Percentiles rank a stretch among this genome's conserved stretches.
These are phyloP conservation scores for Debaryomyces nepalensis DNA, from an alignment of 1,139 yeast species.

Conservation along the genomic window DNA sequence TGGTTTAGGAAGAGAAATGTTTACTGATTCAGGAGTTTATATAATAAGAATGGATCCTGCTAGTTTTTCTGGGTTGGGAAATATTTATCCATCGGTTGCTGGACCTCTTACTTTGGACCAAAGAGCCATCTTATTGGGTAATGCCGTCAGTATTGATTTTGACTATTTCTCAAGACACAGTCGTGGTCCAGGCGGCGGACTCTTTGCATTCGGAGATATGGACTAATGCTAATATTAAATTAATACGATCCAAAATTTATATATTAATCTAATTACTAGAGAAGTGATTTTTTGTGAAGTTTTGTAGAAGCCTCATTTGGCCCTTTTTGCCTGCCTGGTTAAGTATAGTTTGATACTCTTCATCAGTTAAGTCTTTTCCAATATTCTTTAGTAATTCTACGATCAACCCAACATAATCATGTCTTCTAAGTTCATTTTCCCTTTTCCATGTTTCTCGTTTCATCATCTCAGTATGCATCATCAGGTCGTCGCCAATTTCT, in stretches of 20 bases:
- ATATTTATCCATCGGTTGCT: conserved; percentile 43
- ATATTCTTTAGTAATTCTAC: conserved; percentile 51
- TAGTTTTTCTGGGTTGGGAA: conserved; percentile 55
- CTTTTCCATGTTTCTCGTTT: conserved; percentile 45
- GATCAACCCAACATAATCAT: conserved; percentile 59
- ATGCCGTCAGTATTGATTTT: conserved; percentile 90
- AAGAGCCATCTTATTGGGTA: conserved; percentile 82
- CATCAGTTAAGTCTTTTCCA: conserved; percentile 38
- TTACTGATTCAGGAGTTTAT: conserved; percentile 94
- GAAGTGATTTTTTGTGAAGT: conserved; percentile 8
- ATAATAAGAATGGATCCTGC: conserved; percentile 81
- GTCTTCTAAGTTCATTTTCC: conserved; percentile 54
- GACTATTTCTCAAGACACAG: conserved; percentile 94
- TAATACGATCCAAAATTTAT: neutral
- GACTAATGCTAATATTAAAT: conserved; percentile 24
- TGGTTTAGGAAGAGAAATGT: conserved; percentile 88
- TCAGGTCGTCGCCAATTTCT: conserved; percentile 41
- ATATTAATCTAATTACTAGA: neutral
- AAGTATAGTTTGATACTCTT: conserved; percentile 50
- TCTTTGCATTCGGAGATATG: conserved; percentile 42
- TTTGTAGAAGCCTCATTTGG: conserved; percentile 18
- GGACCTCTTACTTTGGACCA: conserved; percentile 71
- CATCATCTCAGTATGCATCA: conserved; percentile 31
- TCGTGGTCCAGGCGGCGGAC: conserved; percentile 51
- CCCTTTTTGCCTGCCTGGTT: conserved; percentile 34